Base-by-base conservation (phyloP, 164 flowering plant species). In the Houttuynia cordata region DNA sequence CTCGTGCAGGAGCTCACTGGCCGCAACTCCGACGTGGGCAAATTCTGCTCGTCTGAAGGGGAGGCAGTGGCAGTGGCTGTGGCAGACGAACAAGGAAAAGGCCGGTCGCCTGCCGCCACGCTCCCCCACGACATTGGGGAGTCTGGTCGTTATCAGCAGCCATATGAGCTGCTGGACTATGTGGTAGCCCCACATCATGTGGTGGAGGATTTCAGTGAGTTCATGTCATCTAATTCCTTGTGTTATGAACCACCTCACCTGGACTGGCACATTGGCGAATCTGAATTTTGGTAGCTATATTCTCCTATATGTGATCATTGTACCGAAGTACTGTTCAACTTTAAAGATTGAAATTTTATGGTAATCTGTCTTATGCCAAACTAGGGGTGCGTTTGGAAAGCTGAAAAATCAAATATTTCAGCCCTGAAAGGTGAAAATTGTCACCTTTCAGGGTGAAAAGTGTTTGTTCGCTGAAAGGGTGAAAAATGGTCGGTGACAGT, bases 1-100 rank as follows among this genome's bases (percentile, higher is more conserved):
- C 65, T 79, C 10, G 97, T 90, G 12, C 97, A 90, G 66, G 79
- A 81, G 59, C 93, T 90, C 72, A 90, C 97, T 12, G 97, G 97
- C 21, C 58, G 24, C 24, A 57, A 62, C 64, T 62, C 64, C 22
- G 64, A 62, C 39, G 58, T 42, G 14, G 64, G 54, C 63, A 20
- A 42, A 49, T 30, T 21, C 49, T 25, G 54, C 24, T 50, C 64
- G 55, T 50, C 45, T n/a, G n/a, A n/a, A n/a, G n/a, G n/a, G n/a
- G n/a, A n/a, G n/a, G n/a, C n/a, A n/a, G n/a, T n/a, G n/a, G n/a
- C n/a, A n/a, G n/a, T n/a, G n/a, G 55, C 18, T 23, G 53, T 5
- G 50, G 23, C 9, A 25, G 39, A 22, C 20, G 68, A 9, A 24
- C 70, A 58, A 12, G 57, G 20, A 20, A 17, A 8, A 19, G 1